Evolutionary conservation across 306 rosid species (phyloP), one percentile per base, ranked within the genome.

Genomic region (Prunus armeniaca): DNA sequence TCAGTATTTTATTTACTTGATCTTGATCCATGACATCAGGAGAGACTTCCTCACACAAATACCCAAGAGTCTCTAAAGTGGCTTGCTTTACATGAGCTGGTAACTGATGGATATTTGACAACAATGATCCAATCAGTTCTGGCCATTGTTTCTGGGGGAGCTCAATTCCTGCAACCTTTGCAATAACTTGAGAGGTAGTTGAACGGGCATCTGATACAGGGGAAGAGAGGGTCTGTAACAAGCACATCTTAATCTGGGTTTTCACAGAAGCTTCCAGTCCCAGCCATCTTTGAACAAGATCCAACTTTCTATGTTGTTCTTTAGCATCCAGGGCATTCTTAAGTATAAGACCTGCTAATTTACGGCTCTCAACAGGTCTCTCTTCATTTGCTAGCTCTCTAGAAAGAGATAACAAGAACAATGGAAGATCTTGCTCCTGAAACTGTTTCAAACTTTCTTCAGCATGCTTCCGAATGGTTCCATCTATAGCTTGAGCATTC

Each of bases 91-190:
- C 91, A 78, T 93, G 93, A 65, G 91, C 69, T 1, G 98, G 91
- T 52, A 87, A 82, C 73, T 91, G 98, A 73, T 91, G 94, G 86
- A 89, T 89, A 78, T 87, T 90, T 20, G 91, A 85, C 78, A 93
- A 74, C 57, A 93, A 91, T 64, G 95, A 89, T 38, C 89, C 95
- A 67, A 93, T 84, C 88, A 93, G 83, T 76, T 93, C 98, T 9
- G 96, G 90, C 98, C 98, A 93, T 78, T 91, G 95, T 80, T 89
- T 88, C 76, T 86, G 93, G 70, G 98, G 98, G 77, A 93, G 87
- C 81, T 93, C 98, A 71, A 93, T 91, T 52, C 98, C 93, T 4
- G 98, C 98, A 79, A 93, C 65, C 75, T 93, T 93, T 3, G 98
- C 98, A 82, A 93, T 82, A 50, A 91, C 96, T 88, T 93, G 98